A percentile compares a stretch with the other conserved stretches of the same genome.
Evolutionary conservation across 148 eudicot genomes (phyloP).

Genomic region (Vaccinium darrowii): DNA sequence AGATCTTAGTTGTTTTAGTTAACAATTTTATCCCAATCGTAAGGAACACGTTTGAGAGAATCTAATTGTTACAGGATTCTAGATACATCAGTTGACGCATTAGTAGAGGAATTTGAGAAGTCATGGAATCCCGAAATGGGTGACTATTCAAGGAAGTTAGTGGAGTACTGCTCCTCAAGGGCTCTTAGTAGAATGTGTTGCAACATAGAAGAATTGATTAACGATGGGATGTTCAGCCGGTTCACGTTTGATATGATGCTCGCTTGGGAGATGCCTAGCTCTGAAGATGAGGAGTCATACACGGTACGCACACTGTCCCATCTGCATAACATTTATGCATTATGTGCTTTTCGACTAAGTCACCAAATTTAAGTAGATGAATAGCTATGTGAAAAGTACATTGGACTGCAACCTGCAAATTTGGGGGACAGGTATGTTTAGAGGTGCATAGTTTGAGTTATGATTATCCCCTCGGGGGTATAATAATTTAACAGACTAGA

Average conservation of each 20-base stretch:
- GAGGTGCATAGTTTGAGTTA: background rate
- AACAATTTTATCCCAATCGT: background rate
- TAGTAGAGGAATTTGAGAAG: slow-evolving; percentile 56
- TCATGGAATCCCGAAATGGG: slow-evolving; percentile 58
- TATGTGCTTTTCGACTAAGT: background rate
- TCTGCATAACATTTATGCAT: background rate
- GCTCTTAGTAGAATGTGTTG: slow-evolving; percentile 44
- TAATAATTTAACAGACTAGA: background rate
- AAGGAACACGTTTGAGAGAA: background rate
- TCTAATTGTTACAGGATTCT: slow-evolving; percentile 45
- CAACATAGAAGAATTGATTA: slow-evolving; percentile 40
- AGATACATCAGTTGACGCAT: slow-evolving; percentile 41
- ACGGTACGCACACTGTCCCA: slow-evolving; percentile 24
- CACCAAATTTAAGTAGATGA: background rate
- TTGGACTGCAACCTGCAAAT: background rate
- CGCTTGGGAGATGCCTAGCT: slow-evolving; percentile 81
- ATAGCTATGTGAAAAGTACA: background rate
- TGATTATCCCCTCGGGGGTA: background rate
- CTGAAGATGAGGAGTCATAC: slow-evolving; percentile 48
- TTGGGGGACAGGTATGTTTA: background rate
- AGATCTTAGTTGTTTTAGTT: background rate
- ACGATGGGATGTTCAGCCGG: slow-evolving; percentile 63
- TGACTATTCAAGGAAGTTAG: slow-evolving; percentile 59
- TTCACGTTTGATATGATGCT: slow-evolving; percentile 95
- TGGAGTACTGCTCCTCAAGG: slow-evolving; percentile 68